Evolutionary conservation across 78 protist genomes (phyloP).

Genomic region (Dictyostelium citrinum): DNA sequence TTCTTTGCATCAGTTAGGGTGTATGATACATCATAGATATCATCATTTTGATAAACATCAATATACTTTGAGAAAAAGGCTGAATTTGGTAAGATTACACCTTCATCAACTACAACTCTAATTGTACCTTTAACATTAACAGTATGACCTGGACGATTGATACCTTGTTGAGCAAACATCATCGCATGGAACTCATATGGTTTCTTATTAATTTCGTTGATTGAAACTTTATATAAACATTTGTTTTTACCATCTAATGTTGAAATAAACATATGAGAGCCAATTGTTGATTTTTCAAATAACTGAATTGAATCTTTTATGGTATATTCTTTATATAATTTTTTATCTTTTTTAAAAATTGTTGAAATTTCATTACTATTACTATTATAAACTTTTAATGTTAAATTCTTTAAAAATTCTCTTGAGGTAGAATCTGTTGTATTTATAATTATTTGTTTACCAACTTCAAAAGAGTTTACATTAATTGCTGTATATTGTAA

Average conservation of each 20-base stretch:
- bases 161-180: not conserved
- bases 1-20: not conserved
- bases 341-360: not conserved
- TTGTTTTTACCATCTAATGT: not conserved
- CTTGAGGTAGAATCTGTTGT: not conserved
- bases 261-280: not conserved
- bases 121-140: slow-evolving; percentile 7
- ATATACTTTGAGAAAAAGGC: not conserved
- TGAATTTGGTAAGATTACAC: not conserved
- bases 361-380: too few relatives aligned
- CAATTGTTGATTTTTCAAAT: not conserved
- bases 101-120: not conserved
- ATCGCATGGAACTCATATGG: not conserved
- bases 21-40: not conserved
- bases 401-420: not conserved
- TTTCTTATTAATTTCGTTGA: not conserved
- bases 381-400: not conserved
- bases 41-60: not conserved
- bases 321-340: not conserved
- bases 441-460: not conserved
- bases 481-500: slow-evolving; percentile 17
- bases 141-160: slow-evolving; percentile 21
- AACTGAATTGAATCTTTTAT: not conserved
- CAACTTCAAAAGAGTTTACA: not conserved
- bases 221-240: not conserved